Base-by-base conservation (phyloP, 106 monocot species). In the Dendrobium nobile region DNA sequence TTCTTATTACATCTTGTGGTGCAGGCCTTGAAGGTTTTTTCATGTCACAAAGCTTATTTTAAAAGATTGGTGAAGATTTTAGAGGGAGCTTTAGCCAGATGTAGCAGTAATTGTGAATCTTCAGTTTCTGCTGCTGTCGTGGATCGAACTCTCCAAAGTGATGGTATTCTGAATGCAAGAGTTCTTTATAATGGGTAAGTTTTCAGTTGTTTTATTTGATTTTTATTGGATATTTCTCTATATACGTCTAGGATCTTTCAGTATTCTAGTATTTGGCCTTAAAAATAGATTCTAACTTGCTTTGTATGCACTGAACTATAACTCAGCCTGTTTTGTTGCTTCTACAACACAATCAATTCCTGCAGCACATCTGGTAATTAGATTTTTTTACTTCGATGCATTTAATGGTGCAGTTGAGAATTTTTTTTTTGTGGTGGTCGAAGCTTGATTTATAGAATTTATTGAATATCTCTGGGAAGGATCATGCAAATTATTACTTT, bases 11-110 rank as follows among this genome's bases (percentile, higher is more conserved):
- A 28, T 18, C 33, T 82, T 77, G 8, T 83, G 65, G 2, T 85
- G 73, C 80, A 92, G 92, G 92, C 85, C 47, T n/a, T 92, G 45
- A 89, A 87, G 48, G 47, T 89, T 17, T 87, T 87, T 76, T 80
- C 82, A 79, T 85, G 82, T 80, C 75, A 88, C 54, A 89, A 84
- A 84, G 83, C 54, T 33, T 48, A 78, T 84, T 89, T 92, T 86
- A 82, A 87, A 45, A 87, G 85, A 80, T 72, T 92, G 78, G 86
- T 92, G 80, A 85, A 86, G 41, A 73, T 41, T 61, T 85, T 88
- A 47, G 84, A 84, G 10, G 27, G 33, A 55, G 87, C 87, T 72
- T 78, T 92, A 80, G 80, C 75, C 9, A 83, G 54, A 77, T 85
- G 77, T 82, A 72, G 80, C 7, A 79, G 59, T 61, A 86, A 87